Evolutionary conservation across 78 protist genomes (phyloP).

Genomic region (Speleostelium caveatum): DNA sequence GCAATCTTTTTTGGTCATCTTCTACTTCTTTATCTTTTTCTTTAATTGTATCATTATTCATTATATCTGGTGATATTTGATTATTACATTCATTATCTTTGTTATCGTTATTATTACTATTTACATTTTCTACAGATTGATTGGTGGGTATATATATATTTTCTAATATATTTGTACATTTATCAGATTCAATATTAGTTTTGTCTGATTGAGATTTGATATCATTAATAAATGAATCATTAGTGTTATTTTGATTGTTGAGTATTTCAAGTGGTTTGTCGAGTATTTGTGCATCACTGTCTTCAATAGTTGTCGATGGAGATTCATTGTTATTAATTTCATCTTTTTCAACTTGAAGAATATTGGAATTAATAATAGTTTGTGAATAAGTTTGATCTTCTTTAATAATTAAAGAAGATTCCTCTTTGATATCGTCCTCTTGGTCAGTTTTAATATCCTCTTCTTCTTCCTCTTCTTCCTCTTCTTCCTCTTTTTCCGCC

Average conservation of each 20-base stretch:
- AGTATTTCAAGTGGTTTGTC: too few species aligned
- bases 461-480: conserved; percentile 3
- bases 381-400: too few species aligned
- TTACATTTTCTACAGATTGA: not conserved
- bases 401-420: too few species aligned
- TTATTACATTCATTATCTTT: conserved; percentile 1
- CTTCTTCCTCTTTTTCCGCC: not conserved
- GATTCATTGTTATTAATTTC: not conserved
- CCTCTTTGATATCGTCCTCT: not conserved
- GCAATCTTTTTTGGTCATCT: not conserved
- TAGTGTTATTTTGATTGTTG: too few species aligned
- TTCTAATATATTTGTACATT: not conserved
- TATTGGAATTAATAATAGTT: not conserved
- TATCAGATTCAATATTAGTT: not conserved
- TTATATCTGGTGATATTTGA: not conserved
- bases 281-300: too few species aligned
- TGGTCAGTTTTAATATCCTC: conserved; percentile 1
- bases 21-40: not conserved
- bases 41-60: not conserved
- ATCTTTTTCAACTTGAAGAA: not conserved
- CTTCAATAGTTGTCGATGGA: not conserved
- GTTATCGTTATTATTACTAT: not conserved
- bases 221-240: too few species aligned
- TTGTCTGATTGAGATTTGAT: not conserved
- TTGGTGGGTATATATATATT: not conserved